A percentile compares a stretch with the other conserved stretches of the same genome.
Evolutionary conservation across 148 eudicot genomes (phyloP).

Genomic region (Vaccinium vitisidaea): DNA sequence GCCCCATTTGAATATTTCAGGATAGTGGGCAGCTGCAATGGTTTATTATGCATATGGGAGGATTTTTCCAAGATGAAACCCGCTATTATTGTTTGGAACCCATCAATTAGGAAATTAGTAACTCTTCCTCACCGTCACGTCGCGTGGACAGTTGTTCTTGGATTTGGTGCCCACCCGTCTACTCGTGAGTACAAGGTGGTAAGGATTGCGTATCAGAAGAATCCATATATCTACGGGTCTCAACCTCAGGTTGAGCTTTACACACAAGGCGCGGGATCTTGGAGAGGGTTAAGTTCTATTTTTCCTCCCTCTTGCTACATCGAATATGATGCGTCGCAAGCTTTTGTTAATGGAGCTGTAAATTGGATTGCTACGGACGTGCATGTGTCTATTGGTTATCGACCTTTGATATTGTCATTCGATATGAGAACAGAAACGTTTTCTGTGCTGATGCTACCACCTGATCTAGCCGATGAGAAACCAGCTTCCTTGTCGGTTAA

Average conservation of each 20-base stretch:
- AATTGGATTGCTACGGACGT: not conserved
- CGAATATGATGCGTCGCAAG: not conserved
- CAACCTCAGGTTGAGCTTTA: not conserved
- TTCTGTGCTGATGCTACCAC: not conserved
- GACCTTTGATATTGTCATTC: not conserved
- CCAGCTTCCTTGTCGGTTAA: not conserved
- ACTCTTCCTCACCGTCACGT: not conserved
- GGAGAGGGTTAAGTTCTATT: constrained; percentile 14
- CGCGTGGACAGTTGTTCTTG: constrained; percentile 21
- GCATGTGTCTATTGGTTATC: not conserved
- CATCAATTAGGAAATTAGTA: constrained; percentile 20
- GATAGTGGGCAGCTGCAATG: constrained; percentile 23
- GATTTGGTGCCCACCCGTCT: constrained; percentile 22
- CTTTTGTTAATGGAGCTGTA: not conserved
- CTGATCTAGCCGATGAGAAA: not conserved
- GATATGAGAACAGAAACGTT: not conserved
- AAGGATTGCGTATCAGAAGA: not conserved
- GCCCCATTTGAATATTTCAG: constrained; percentile 26
- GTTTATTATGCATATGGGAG: constrained; percentile 30
- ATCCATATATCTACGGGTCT: not conserved
- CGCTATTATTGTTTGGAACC: constrained; percentile 27
- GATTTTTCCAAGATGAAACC: not conserved
- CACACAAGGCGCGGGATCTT: constrained; percentile 8
- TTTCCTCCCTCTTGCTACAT: not conserved
- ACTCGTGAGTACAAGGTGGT: constrained; percentile 11